Base-by-base conservation (phyloP, 768 basidiomycete species). In the Strobilomyces dryophilus region DNA sequence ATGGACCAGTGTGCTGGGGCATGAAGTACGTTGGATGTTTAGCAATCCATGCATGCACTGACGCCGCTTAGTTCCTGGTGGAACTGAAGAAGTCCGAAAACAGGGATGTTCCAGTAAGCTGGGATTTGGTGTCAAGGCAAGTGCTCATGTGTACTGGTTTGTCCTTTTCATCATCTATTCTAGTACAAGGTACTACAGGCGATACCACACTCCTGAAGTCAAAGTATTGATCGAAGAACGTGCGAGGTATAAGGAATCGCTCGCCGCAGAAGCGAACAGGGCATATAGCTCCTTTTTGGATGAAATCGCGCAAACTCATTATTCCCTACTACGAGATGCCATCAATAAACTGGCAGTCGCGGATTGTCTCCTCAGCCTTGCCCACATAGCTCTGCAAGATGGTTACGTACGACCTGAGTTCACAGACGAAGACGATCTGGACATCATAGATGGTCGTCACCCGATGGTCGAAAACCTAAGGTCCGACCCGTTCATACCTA, bases 401-500 rank as follows among this genome's bases (percentile, higher is more conserved):
- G 85, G 85, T 44, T 98, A 93, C 59, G 82, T 83, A 32, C 83
- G 85, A 43, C 95, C 95, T 1, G 71, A 76, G 55, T 89, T 97
- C 61, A 80, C 80, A 0, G 79, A 84, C 8, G 81, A 83, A 27
- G 79, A 84, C 45, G 67, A 67, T 24, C 73, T 98, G 12, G 84
- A 90, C 54, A 88, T 98, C 29, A 70, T 78, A 11, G 82, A 85
- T n/a, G 95, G 92, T 0, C 79, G 93, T 11, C 95, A 99, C 73
- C 95, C 95, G 0, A 92, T 98, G 82, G 82, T 95, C 15, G 95
- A 97, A 67, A 78, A 78, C 9, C 70, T 94, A 20, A 75, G 83
- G 36, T 72, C 84, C 1, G 83, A 89, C 55, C 91, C 93, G 2
- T 95, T 92, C 69, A 85, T 98, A 1, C 86, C 92, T 3, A 98